phyloP scores from a whole-genome alignment of 2,329 filamentous ascomycete species.

The Clonostachys rosea region DNA sequence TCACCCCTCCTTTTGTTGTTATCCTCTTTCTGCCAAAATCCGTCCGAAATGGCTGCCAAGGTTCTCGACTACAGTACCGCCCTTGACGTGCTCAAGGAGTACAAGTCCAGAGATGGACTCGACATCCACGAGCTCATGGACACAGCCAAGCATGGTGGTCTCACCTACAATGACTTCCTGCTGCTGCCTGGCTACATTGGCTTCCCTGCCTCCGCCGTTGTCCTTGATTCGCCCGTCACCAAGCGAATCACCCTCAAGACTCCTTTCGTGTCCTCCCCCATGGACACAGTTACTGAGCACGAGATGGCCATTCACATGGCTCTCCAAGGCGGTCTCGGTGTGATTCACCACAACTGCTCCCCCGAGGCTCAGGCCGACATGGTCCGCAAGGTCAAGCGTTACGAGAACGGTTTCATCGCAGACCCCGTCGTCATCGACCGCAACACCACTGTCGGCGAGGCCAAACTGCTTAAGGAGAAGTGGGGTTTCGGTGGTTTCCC shows the following conservation, averaged over 20 bases:
- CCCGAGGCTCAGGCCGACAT: slow-evolving; percentile 95
- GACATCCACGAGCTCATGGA: slow-evolving; percentile 83
- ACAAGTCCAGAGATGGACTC: slow-evolving; percentile 78
- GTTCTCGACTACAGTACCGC: slow-evolving; percentile 72
- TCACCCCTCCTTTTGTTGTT: slow-evolving; percentile 11
- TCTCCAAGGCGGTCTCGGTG: slow-evolving; percentile 80
- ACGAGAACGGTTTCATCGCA: slow-evolving; percentile 97
- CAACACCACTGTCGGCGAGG: slow-evolving; percentile 84
- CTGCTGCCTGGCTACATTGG: slow-evolving; percentile 96
- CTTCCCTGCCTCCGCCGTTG: slow-evolving; percentile 87
- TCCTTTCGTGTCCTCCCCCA: slow-evolving; percentile 93
- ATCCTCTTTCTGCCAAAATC: slow-evolving; percentile 13
- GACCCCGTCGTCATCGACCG: slow-evolving; percentile 91
- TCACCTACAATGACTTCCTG: slow-evolving; percentile 99
- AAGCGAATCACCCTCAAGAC: slow-evolving; percentile 96
- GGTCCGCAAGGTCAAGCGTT: slow-evolving; percentile 98
- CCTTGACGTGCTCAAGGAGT: slow-evolving; percentile 76
- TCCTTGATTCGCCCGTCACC: slow-evolving; percentile 86
- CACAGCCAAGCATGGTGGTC: slow-evolving; percentile 83
- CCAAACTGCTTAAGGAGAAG: slow-evolving; percentile 88
- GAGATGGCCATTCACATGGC: slow-evolving; percentile 99
- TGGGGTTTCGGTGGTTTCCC: slow-evolving; percentile 99
- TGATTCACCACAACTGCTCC: slow-evolving; percentile 99
- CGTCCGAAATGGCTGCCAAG: slow-evolving; percentile 36
- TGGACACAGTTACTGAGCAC: slow-evolving; percentile 99